Conservation (phyloP, 495 filamentous ascomycete genomes). For the Evernia prunastri region DNA sequence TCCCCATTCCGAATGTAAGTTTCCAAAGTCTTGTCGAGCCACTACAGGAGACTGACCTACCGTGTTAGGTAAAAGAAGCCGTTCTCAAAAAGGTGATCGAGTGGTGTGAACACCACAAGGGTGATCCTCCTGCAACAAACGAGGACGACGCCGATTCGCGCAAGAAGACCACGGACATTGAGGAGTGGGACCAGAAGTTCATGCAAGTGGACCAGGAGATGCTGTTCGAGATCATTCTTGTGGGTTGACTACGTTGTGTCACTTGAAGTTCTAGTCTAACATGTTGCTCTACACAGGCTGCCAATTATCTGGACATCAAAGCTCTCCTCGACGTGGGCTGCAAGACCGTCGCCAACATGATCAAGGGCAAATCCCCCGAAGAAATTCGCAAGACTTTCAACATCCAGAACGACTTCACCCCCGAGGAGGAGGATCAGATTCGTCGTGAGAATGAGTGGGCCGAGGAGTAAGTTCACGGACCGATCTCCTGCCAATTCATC, state of each 20-base stretch:
- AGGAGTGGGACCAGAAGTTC: constrained; percentile 99
- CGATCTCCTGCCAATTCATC: background rate
- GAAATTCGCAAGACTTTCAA: constrained; percentile 73
- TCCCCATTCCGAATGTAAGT: constrained; percentile 84
- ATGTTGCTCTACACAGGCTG: constrained; percentile 38
- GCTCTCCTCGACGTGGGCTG: constrained; percentile 60
- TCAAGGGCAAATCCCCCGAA: constrained; percentile 67
- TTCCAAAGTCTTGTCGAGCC: constrained; percentile 9
- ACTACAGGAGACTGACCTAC: constrained; percentile 10
- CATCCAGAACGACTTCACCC: constrained; percentile 69
- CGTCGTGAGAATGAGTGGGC: constrained; percentile 69
- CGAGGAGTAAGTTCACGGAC: constrained; percentile 48
- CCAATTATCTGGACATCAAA: constrained; percentile 70
- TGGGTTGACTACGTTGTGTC: constrained; percentile 40
- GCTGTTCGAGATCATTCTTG: constrained; percentile 98
- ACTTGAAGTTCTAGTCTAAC: constrained; percentile 8
- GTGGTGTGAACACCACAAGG: constrained; percentile 92
- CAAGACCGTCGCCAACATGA: constrained; percentile 67
- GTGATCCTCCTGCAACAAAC: constrained; percentile 65
- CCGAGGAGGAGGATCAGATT: constrained; percentile 68
- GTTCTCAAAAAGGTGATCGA: constrained; percentile 94
- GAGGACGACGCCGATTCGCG: constrained; percentile 91
- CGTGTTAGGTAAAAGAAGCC: constrained; percentile 73
- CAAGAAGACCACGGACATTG: constrained; percentile 97
- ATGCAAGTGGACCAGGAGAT: constrained; percentile 99